These are phyloP conservation scores for Hyparrhenia diplandra DNA, from an alignment of 176 grass and related monocot genomes.

Conservation along the genomic window DNA sequence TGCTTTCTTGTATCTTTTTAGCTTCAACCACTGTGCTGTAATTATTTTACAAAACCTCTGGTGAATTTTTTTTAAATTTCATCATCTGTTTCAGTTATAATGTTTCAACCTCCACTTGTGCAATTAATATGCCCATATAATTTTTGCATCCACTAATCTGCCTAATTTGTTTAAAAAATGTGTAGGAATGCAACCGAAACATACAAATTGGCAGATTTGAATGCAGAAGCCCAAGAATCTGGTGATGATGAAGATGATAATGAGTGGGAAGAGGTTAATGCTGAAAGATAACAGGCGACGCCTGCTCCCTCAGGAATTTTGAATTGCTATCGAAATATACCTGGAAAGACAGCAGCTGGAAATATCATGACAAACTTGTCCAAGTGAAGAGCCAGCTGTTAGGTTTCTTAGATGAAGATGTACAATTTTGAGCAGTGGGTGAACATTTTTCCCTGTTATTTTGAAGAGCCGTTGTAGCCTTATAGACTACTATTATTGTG, in stretches of 20 bases:
- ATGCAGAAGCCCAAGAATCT: constrained; percentile 70
- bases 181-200: constrained; percentile 50
- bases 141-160: not conserved
- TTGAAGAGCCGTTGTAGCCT: not conserved
- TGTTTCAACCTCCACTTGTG: not conserved
- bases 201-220: constrained; percentile 77
- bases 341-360: too few species aligned
- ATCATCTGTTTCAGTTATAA: not conserved
- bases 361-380: not conserved
- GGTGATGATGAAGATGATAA: constrained; percentile 70
- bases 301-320: not conserved
- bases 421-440: not conserved
- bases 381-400: not conserved
- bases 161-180: constrained; percentile 20
- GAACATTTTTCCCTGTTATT: not conserved
- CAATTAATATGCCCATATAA: not conserved
- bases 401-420: not conserved
- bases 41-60: not conserved
- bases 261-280: constrained; percentile 79
- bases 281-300: not conserved
- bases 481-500: not conserved
- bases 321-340: not conserved
- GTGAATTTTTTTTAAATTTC: not conserved
- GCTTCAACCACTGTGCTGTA: not conserved
- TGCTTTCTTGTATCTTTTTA: not conserved